These are phyloP conservation scores for Annulohypoxylon maeteangense DNA, from an alignment of 495 filamentous ascomycete species.

Conservation along the genomic window DNA sequence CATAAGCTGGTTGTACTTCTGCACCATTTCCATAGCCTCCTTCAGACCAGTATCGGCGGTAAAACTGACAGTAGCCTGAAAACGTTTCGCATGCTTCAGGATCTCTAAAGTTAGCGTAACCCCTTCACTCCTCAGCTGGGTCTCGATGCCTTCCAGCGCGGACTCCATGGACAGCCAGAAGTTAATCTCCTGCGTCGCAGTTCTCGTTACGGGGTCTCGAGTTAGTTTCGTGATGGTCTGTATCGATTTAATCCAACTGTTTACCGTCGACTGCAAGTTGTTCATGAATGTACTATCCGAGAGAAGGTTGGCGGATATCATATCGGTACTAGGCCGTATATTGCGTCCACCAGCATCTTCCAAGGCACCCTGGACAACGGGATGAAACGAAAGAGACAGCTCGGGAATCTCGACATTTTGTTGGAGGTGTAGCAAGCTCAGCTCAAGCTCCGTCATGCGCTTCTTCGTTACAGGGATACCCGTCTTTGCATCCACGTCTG, in stretches of 20 bases:
- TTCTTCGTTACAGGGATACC: conserved; percentile 97
- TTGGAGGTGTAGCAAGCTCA: conserved; percentile 88
- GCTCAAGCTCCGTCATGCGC: conserved; percentile 90
- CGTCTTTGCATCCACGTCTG: conserved; percentile 88
- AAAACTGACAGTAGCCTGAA: conserved; percentile 96
- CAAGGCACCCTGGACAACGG: conserved; percentile 84
- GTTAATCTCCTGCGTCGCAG: conserved; percentile 95
- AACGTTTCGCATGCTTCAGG: conserved; percentile 92
- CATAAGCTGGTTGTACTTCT: conserved; percentile 99
- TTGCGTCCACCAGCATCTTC: conserved; percentile 74
- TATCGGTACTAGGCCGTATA: conserved; percentile 74
- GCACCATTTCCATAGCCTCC: conserved; percentile 92
- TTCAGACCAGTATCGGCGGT: conserved; percentile 92
- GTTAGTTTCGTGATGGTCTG: conserved; percentile 96
- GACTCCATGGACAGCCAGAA: conserved; percentile 98
- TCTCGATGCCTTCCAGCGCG: conserved; percentile 87
- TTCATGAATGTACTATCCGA: conserved; percentile 92
- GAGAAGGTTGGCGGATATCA: conserved; percentile 76
- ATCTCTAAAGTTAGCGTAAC: conserved; percentile 93
- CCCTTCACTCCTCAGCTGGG: conserved; percentile 85
- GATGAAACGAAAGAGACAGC: conserved; percentile 83
- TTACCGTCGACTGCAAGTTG: conserved; percentile 90
- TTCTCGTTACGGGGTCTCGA: conserved; percentile 85
- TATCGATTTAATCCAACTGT: conserved; percentile 97
- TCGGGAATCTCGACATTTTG: conserved; percentile 98